phyloP scores from a whole-genome alignment of 1,284 basidiomycete genomes.

The Moesziomyces sp. region DNA sequence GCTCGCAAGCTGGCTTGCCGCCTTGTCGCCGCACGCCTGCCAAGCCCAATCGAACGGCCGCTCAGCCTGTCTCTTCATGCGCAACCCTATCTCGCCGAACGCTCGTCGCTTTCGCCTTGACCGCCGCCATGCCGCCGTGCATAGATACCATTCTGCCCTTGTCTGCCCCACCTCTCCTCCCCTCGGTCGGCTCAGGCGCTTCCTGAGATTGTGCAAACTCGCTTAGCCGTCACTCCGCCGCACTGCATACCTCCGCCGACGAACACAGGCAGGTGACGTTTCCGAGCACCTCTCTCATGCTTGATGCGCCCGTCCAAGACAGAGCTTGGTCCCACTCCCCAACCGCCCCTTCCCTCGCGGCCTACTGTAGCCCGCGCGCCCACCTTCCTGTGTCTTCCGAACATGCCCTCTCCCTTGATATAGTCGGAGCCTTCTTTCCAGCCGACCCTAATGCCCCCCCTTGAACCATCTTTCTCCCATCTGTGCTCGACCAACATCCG shows the following conservation, averaged over 20 bases:
- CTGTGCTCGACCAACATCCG: not conserved
- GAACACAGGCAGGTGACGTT: not conserved
- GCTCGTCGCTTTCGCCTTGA: not conserved
- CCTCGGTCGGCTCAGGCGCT: slow-evolving; percentile 3
- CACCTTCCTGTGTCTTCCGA: not conserved
- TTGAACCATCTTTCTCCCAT: not conserved
- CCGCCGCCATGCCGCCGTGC: not conserved
- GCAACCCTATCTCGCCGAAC: slow-evolving; percentile 14
- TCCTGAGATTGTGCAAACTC: slow-evolving; percentile 12
- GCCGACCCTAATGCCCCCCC: no score
- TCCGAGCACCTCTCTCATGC: slow-evolving; percentile 8
- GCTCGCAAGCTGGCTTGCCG: not conserved
- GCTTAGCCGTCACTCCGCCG: slow-evolving; percentile 7
- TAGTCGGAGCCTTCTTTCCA: slow-evolving; percentile 1
- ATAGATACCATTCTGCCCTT: no score
- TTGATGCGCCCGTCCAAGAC: not conserved
- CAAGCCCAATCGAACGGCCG: slow-evolving; percentile 18
- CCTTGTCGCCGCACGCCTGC: slow-evolving; percentile 8
- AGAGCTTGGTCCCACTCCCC: no score
- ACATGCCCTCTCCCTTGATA: slow-evolving; percentile 6
- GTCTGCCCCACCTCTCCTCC: no score
- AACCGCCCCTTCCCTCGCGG: not conserved
- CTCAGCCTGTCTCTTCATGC: slow-evolving; percentile 6
- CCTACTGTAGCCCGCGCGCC: not conserved
- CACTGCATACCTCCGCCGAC: slow-evolving; percentile 10